Base-by-base conservation (phyloP, 2,329 filamentous ascomycete species). In the Penicillium paneum region DNA sequence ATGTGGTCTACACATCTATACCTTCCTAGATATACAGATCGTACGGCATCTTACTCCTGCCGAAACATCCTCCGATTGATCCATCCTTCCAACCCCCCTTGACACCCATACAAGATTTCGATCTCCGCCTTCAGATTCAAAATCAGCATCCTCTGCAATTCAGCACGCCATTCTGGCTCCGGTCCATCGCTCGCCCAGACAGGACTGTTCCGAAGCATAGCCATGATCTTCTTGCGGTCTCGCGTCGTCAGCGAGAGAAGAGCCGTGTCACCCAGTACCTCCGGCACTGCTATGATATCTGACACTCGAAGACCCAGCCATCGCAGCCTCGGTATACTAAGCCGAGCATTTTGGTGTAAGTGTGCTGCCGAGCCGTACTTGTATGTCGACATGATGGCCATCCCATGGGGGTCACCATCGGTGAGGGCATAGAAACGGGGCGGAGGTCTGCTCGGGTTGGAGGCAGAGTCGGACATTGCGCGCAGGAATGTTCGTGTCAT, bases 381-480 rank as follows among this genome's bases (percentile, higher is more conserved):
- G 74, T 86, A 87, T 8, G 79, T 85, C 13, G 81, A 82, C 66
- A 85, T 74, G 47, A 87, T 87, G 11, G 78, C 78, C 55, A 87
- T 75, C 2, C 84, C 84, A 62, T 87, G 83, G 0, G 84, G 84
- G 62, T 87, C 84, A 46, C 77, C 78, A 59, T 87, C 84, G 21
- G 83, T 77, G 2, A 87, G 73, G 2, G 76, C 79, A 56, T 79
- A 81, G 48, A 84, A 77, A 8, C 73, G 75, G 13, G 76, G 57
- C 5, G 29, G 43, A 71, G 8, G 70, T 24, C 15, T 39, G 60
- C 5, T 61, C 49, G 31, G 53, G 21, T 39, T 54, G 26, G 51
- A 68, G 67, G 21, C 55, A 57, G n/a, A 72, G 6, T 67, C 71
- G 50, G 71, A 72, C 24, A 83, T 62, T 26, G 71, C 70, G 32